Percentiles rank a stretch among this genome's conserved stretches.
Evolutionary conservation across 768 basidiomycete species (phyloP).

Genomic region (Russula earlei): DNA sequence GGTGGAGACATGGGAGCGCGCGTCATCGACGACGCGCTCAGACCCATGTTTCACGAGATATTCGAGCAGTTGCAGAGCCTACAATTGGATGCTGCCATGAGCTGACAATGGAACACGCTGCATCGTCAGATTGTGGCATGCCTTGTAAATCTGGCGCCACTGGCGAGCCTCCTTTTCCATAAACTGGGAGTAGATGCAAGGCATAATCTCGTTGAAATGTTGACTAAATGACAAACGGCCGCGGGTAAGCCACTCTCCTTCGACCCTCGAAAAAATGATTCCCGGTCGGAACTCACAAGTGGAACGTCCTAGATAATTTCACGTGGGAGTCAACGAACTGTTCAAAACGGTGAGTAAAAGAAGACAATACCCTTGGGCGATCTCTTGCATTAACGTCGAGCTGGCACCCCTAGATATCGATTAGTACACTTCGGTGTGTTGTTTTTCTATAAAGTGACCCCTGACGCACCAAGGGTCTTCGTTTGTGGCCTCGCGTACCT

Average conservation of each 20-base stretch:
- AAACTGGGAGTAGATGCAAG: slow-evolving; percentile 86
- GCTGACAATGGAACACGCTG: neutral
- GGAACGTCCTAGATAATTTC: slow-evolving; percentile 69
- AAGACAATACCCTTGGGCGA: slow-evolving; percentile 75
- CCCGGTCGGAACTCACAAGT: slow-evolving; percentile 59
- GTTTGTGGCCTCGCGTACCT: slow-evolving; percentile 93
- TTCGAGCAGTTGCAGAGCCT: slow-evolving; percentile 90
- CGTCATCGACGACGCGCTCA: slow-evolving; percentile 96
- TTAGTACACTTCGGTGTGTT: neutral
- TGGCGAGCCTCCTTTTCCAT: slow-evolving; percentile 98
- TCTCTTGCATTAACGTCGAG: slow-evolving; percentile 97
- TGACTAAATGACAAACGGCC: slow-evolving; percentile 42
- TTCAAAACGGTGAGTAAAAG: slow-evolving; percentile 16
- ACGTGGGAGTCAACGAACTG: neutral
- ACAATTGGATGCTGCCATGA: neutral
- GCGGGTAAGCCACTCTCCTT: neutral
- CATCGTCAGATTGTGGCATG: slow-evolving; percentile 25
- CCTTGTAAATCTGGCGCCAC: slow-evolving; percentile 99
- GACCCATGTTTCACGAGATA: slow-evolving; percentile 96
- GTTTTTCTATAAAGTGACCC: neutral
- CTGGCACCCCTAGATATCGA: slow-evolving; percentile 74
- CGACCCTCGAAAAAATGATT: neutral
- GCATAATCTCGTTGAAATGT: slow-evolving; percentile 99
- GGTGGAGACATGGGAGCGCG: slow-evolving; percentile 86
- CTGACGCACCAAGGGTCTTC: slow-evolving; percentile 92